A percentile compares a stretch with the other conserved stretches of the same genome.
Evolutionary conservation across 768 basidiomycete genomes (phyloP).

Genomic region (Kockovaella imperatae): DNA sequence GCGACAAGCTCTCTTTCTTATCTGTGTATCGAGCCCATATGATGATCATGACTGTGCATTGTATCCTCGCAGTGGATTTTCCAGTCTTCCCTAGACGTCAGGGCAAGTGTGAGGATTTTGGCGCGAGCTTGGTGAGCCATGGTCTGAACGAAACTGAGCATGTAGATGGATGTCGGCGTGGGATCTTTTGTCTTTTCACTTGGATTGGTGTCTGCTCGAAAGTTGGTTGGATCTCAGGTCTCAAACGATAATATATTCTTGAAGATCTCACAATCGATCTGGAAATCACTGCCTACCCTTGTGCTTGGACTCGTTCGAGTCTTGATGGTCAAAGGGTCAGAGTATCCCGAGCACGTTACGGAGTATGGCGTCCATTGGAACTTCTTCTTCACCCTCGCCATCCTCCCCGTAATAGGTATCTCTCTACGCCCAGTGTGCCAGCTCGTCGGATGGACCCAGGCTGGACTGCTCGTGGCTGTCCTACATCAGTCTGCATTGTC

Average conservation of each 20-base stretch:
- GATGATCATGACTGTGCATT: conserved; percentile 84
- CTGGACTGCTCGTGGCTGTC: background rate
- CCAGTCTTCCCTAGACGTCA: conserved; percentile 76
- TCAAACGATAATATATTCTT: conserved; percentile 2
- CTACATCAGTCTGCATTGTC: conserved; percentile 62
- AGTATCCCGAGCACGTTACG: conserved; percentile 93
- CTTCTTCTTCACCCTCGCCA: conserved; percentile 87
- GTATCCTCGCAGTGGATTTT: conserved; percentile 94
- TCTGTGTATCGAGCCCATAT: conserved; percentile 87
- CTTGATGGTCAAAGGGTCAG: conserved; percentile 77
- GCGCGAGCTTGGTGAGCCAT: conserved; percentile 64
- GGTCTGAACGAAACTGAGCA: background rate
- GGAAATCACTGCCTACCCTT: conserved; percentile 62
- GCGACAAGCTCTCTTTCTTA: conserved; percentile 53
- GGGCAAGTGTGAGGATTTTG: conserved; percentile 90
- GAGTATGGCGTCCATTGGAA: conserved; percentile 99
- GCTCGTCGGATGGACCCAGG: conserved; percentile 8
- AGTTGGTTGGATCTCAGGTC: conserved; percentile 49
- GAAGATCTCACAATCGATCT: conserved; percentile 44
- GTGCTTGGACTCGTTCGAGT: conserved; percentile 69
- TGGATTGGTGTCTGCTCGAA: conserved; percentile 71
- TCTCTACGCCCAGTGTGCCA: conserved; percentile 61
- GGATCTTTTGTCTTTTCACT: conserved; percentile 97
- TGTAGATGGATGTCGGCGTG: conserved; percentile 93
- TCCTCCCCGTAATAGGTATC: conserved; percentile 67